Percentiles rank a stretch among this genome's conserved stretches.
Evolutionary conservation across 768 basidiomycete species (phyloP).

Genomic region (Tulasnella sp.): DNA sequence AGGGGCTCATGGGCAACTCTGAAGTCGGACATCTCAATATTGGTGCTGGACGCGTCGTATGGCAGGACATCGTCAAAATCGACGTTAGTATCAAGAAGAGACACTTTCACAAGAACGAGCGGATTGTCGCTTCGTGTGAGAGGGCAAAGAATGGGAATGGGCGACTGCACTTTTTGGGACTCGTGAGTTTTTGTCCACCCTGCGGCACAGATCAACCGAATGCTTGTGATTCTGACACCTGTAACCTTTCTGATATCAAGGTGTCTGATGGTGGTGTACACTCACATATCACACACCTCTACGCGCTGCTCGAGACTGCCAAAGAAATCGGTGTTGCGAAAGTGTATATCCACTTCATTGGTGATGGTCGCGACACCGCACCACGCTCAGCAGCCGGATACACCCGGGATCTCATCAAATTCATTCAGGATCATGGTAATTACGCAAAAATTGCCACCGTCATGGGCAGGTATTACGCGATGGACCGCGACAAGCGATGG

Average conservation of each 20-base stretch:
- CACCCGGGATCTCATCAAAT: slow-evolving; percentile 62
- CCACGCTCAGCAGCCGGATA: slow-evolving; percentile 74
- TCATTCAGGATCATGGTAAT: slow-evolving; percentile 36
- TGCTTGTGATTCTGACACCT: too few relatives aligned
- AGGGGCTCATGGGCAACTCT: slow-evolving; percentile 96
- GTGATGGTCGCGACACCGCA: slow-evolving; percentile 90
- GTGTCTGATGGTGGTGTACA: slow-evolving; percentile 96
- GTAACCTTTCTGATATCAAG: slow-evolving; percentile 30
- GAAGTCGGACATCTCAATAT: slow-evolving; percentile 96
- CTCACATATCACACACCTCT: slow-evolving; percentile 85
- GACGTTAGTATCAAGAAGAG: slow-evolving; percentile 84
- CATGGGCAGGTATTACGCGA: slow-evolving; percentile 87
- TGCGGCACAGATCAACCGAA: neutral
- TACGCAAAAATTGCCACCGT: slow-evolving; percentile 77
- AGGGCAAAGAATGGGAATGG: slow-evolving; percentile 74
- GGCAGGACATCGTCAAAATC: slow-evolving; percentile 96
- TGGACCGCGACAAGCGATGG: slow-evolving; percentile 97
- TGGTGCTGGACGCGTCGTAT: slow-evolving; percentile 87
- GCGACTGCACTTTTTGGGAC: slow-evolving; percentile 76
- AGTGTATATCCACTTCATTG: slow-evolving; percentile 87
- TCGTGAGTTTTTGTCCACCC: slow-evolving; percentile 40
- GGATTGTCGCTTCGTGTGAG: slow-evolving; percentile 61
- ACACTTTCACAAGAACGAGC: slow-evolving; percentile 68
- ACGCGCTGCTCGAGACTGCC: slow-evolving; percentile 80
- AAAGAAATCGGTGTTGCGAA: slow-evolving; percentile 76